Evolutionary conservation across 805 yeast species (phyloP).

Genomic region (Candida cerambycidarum): DNA sequence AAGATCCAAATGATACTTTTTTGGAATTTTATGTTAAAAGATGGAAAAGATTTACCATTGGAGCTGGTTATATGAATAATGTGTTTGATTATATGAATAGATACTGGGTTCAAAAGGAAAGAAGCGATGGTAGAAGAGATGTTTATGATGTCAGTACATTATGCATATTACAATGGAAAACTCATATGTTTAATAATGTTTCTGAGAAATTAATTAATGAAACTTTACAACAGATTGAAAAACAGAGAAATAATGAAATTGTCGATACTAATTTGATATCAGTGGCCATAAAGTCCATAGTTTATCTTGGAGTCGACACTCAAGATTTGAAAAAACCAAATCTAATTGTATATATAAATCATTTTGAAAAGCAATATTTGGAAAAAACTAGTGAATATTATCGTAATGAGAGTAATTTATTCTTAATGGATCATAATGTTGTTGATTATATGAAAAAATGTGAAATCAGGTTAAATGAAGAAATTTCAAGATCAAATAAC

Average conservation of each 20-base stretch:
- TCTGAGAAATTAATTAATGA: conserved; percentile 61
- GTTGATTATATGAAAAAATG: conserved; percentile 90
- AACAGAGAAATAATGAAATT: conserved; percentile 76
- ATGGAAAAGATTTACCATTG: conserved; percentile 88
- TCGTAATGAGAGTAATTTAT: conserved; percentile 63
- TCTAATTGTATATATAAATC: conserved; percentile 73
- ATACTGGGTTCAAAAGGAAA: conserved; percentile 95
- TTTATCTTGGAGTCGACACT: conserved; percentile 84
- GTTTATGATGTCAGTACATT: conserved; percentile 89
- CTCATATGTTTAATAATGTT: conserved; percentile 71
- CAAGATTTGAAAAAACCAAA: conserved; percentile 86
- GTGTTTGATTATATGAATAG: conserved; percentile 94
- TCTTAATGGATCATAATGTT: conserved; percentile 71
- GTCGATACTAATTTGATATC: conserved; percentile 67
- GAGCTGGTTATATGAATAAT: conserved; percentile 88
- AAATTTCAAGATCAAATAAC: conserved; percentile 71
- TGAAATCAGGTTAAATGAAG: conserved; percentile 78
- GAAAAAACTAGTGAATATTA: conserved; percentile 69
- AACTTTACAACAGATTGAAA: conserved; percentile 70
- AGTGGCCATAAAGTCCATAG: conserved; percentile 81
- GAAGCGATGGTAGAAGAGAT: conserved; percentile 88
- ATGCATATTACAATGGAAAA: conserved; percentile 85
- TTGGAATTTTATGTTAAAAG: conserved; percentile 79
- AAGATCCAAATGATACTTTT: conserved; percentile 62
- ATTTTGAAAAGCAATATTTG: conserved; percentile 77